Evolutionary conservation across 805 yeast species (phyloP).

Genomic region (Ogataea pilisensis): DNA sequence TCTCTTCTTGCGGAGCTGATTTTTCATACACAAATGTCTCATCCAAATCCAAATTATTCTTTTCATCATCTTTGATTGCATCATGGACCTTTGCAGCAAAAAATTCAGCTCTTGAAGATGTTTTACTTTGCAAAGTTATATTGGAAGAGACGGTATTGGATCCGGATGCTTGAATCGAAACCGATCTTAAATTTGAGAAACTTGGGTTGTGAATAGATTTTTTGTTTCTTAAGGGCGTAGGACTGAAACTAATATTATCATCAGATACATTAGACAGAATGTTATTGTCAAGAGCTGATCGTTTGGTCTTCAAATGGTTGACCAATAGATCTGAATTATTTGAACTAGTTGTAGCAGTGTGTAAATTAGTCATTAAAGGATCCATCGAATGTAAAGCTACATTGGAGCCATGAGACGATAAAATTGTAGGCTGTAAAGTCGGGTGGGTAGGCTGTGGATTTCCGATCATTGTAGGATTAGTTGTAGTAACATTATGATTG

Average conservation of each 20-base stretch:
- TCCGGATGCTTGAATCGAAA: constrained; percentile 16
- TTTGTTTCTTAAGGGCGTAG: constrained; percentile 9
- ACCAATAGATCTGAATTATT: constrained; percentile 15
- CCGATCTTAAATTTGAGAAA: constrained; percentile 25
- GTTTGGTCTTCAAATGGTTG: constrained; percentile 21
- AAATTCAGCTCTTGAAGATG: constrained; percentile 78
- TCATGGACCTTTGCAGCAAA: constrained; percentile 94
- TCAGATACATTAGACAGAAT: constrained; percentile 5
- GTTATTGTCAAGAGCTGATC: constrained; percentile 14
- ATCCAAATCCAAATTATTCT: constrained; percentile 68
- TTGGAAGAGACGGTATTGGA: constrained; percentile 24
- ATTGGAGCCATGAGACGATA: not conserved
- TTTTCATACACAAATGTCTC: constrained; percentile 95
- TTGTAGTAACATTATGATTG: not conserved
- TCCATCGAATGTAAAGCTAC: not conserved
- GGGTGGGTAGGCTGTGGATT: not conserved
- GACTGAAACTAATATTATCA: constrained; percentile 3
- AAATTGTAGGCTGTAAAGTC: not conserved
- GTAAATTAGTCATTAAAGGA: not conserved
- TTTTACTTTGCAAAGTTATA: constrained; percentile 37
- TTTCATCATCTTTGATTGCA: constrained; percentile 86
- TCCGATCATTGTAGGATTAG: not conserved
- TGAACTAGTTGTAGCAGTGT: not conserved
- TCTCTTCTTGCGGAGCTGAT: constrained; percentile 13
- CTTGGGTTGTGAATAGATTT: constrained; percentile 20